A percentile compares a stretch with the other conserved stretches of the same genome.
phyloP scores from a whole-genome alignment of 352 stramenopile genomes.

The Phytophthora tentaculata region DNA sequence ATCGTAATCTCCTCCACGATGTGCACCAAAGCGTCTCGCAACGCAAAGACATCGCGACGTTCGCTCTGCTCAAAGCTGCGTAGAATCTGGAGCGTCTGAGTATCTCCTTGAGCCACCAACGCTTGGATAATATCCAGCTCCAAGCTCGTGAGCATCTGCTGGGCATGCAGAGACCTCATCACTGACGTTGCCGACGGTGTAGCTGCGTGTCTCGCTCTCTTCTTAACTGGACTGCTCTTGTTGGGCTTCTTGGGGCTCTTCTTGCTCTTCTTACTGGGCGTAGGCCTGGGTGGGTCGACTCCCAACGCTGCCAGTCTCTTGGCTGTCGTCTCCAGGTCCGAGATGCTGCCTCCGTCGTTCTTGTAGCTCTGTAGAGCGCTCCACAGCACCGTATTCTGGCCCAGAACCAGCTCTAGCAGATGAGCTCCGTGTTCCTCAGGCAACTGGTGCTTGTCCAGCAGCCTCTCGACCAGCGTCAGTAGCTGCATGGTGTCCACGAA shows the following conservation, averaged over 20 bases:
- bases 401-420: constrained; percentile 55
- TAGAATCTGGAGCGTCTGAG: constrained; percentile 53
- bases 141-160: constrained; percentile 69
- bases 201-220: constrained; percentile 11
- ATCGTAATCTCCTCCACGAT: constrained; percentile 73
- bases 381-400: constrained; percentile 55
- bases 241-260: constrained; percentile 21
- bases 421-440: constrained; percentile 58
- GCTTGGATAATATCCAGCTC: constrained; percentile 66
- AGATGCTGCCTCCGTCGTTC: constrained; percentile 41
- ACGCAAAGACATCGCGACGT: constrained; percentile 29
- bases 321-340: constrained; percentile 58
- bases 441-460: constrained; percentile 68
- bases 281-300: constrained; percentile 10
- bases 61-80: constrained; percentile 49
- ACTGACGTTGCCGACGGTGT: constrained; percentile 36
- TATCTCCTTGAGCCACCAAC: constrained; percentile 63
- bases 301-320: constrained; percentile 56
- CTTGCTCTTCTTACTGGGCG: constrained; percentile 22
- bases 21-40: constrained; percentile 57
- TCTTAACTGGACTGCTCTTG: constrained; percentile 7
- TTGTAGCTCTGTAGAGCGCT: constrained; percentile 65
- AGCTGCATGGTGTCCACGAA: constrained; percentile 57
- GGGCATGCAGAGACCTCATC: constrained; percentile 53
- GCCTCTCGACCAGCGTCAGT: constrained; percentile 49